Evolutionary conservation across 208 protist species (phyloP), one percentile per base, ranked within the genome.

Genomic region (Trypanosoma congolense): DNA sequence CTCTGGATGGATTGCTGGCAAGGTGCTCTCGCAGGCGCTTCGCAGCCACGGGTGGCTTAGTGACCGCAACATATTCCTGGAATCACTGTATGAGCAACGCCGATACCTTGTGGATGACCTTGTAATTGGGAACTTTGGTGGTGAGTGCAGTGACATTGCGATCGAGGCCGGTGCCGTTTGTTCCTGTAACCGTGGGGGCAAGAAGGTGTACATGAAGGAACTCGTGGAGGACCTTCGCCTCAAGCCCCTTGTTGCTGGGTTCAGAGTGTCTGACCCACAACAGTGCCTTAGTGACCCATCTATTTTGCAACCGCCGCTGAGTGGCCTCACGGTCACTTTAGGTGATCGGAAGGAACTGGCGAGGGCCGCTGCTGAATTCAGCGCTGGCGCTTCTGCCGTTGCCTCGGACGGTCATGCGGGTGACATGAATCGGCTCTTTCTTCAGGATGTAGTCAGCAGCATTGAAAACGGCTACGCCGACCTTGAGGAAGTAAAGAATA

Each of bases 1-100:
- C 19, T 21, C 35, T 5, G 74, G 78, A 12, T 86, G 78, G 75
- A 25, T 82, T 18, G 22, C 28, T 19, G 78, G 63, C 16, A 64
- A 57, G 24, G 47, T 66, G 31, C 8, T 82, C 2, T 2, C 61
- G 30, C 21, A 46, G 36, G 51, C 65, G 2, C 41, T 86, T 14
- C 22, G 19, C 14, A 48, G 52, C 6, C 28, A 62, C 14, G 40
- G 38, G n/a, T 61, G 24, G 45, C 6, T 72, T 42, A 35, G 18
- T 8, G 30, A 40, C 22, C 0, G 43, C 1, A 9, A 44, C 1
- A 19, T 35, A 0, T 74, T 74, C 30, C 4, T 8, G 35, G 44
- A 44, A 5, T 62, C 56, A 3, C 40, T 74, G 8, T 68, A 67
- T 30, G 51, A 53, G 4, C 67, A 65, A 31, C 50, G 61, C 2